These are phyloP conservation scores for Grammothele lineata DNA, from an alignment of 768 basidiomycete species.

Conservation along the genomic window DNA sequence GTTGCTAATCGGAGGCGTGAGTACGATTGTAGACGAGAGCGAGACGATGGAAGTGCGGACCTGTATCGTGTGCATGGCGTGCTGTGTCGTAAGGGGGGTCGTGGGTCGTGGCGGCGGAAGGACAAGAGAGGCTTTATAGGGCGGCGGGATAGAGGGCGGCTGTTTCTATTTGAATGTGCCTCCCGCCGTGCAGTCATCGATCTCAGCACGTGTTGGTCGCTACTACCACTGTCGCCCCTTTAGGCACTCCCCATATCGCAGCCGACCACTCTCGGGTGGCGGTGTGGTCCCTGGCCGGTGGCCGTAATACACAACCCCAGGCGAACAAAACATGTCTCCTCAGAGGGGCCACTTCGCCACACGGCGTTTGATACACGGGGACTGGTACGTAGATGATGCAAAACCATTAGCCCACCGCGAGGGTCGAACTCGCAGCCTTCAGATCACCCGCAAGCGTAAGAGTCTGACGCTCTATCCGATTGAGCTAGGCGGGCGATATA, in stretches of 20 bases:
- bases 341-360: too few species aligned
- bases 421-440: constrained; percentile 65
- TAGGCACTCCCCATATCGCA: background rate
- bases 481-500: constrained; percentile 9
- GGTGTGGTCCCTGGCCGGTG: too few species aligned
- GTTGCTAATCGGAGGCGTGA: constrained; percentile 53
- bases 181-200: constrained; percentile 9
- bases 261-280: too few species aligned
- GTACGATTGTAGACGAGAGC: background rate
- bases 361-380: too few species aligned
- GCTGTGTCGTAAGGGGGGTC: constrained; percentile 10
- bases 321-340: too few species aligned
- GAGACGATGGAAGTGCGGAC: constrained; percentile 16
- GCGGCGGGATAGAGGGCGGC: constrained; percentile 1
- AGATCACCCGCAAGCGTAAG: constrained; percentile 43
- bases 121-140: background rate
- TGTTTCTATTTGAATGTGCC: constrained; percentile 7
- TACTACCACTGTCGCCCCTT: too few species aligned
- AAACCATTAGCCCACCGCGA: constrained; percentile 52
- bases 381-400: too few species aligned
- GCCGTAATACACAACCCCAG: too few species aligned
- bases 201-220: constrained; percentile 11
- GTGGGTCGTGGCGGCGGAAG: constrained; percentile 2
- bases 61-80: constrained; percentile 47
- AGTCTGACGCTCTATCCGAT: constrained; percentile 51